A percentile compares a stretch with the other conserved stretches of the same genome.
Conservation (phyloP, 768 basidiomycete species). For the Ramaria rubella region DNA sequence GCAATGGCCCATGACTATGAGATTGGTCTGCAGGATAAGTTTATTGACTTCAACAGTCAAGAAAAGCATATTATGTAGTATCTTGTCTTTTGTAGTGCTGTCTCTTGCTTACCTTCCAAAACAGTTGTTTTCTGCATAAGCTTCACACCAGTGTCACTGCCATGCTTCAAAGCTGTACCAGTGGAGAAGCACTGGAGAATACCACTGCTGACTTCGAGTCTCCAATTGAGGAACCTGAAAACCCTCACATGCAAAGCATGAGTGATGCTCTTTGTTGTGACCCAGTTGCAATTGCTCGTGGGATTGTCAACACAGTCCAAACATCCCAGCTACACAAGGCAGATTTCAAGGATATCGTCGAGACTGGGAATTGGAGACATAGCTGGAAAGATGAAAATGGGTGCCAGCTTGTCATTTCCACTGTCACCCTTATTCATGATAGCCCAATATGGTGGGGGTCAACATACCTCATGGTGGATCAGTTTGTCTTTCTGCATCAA, state of each 20-base stretch:
- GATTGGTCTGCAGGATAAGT: too few relatives aligned
- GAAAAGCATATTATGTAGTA: background rate
- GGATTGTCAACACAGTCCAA: background rate
- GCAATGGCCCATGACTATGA: slow-evolving; percentile 3
- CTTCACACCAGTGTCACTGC: background rate
- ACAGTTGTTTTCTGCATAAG: background rate
- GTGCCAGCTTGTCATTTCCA: background rate
- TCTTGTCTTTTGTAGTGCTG: background rate
- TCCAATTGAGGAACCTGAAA: background rate
- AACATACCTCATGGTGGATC: too few relatives aligned
- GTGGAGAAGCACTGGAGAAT: background rate
- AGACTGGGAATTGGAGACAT: background rate
- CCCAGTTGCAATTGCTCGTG: background rate
- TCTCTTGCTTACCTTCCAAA: background rate
- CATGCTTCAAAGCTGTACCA: background rate
- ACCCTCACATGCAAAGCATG: background rate
- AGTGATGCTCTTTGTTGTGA: background rate
- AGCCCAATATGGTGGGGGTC: background rate
- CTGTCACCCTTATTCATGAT: background rate
- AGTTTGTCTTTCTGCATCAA: background rate
- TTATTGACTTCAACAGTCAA: too few relatives aligned
- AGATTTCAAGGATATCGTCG: background rate
- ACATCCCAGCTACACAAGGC: background rate
- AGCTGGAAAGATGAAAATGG: background rate
- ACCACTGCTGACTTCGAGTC: background rate